These are phyloP conservation scores for Fusarium hainanense DNA, from an alignment of 2,329 filamentous ascomycete genomes.

Conservation along the genomic window DNA sequence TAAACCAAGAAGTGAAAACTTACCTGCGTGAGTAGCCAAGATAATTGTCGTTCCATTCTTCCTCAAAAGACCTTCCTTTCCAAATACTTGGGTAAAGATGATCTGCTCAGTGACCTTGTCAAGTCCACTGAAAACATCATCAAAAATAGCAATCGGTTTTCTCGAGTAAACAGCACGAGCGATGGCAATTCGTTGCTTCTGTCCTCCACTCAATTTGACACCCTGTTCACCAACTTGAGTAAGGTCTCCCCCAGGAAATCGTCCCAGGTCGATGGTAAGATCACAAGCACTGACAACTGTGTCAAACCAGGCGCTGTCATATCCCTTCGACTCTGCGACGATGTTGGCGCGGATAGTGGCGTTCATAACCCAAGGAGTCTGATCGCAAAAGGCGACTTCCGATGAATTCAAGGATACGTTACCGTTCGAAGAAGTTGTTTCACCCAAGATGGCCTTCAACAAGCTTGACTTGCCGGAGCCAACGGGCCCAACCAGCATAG, in stretches of 20 bases:
- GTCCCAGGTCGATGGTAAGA: slow-evolving; percentile 45
- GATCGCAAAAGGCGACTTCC: slow-evolving; percentile 47
- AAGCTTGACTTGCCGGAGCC: slow-evolving; percentile 50
- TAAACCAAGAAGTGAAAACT: no score
- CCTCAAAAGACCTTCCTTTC: slow-evolving; percentile 50
- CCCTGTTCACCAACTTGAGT: slow-evolving; percentile 49
- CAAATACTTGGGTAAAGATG: slow-evolving; percentile 55
- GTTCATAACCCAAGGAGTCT: slow-evolving; percentile 51
- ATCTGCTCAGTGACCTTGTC: slow-evolving; percentile 56
- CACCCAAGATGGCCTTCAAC: slow-evolving; percentile 48
- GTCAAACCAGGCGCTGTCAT: slow-evolving; percentile 49
- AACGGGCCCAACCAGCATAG: slow-evolving; percentile 49
- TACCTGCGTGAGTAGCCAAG: slow-evolving; percentile 51
- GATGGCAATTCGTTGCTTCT: slow-evolving; percentile 50
- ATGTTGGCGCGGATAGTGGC: slow-evolving; percentile 52
- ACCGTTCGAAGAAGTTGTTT: slow-evolving; percentile 38
- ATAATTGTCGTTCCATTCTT: slow-evolving; percentile 47
- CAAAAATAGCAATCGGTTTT: slow-evolving; percentile 51
- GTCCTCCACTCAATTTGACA: slow-evolving; percentile 51
- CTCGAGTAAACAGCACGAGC: slow-evolving; percentile 50
- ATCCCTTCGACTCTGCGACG: slow-evolving; percentile 45
- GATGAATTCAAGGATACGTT: slow-evolving; percentile 38
- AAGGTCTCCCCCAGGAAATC: slow-evolving; percentile 40
- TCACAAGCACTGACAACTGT: slow-evolving; percentile 51
- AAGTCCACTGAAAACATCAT: slow-evolving; percentile 55